These are phyloP conservation scores for Cinnamomum chago DNA, from an alignment of 164 flowering plant genomes.

Conservation along the genomic window DNA sequence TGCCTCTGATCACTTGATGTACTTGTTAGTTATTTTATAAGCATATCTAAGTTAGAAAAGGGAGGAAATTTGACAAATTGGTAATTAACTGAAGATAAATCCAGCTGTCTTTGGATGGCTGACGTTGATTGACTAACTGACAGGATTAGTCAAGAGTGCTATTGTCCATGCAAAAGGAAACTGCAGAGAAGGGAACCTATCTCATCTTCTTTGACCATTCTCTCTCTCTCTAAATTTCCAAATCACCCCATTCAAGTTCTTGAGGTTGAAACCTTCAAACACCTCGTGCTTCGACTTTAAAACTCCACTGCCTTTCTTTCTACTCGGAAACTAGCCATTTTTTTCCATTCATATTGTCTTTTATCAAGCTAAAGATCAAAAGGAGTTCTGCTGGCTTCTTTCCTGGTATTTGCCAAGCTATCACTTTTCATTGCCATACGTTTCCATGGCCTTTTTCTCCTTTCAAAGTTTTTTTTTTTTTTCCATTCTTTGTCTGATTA, in stretches of 20 bases:
- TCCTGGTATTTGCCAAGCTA: not conserved
- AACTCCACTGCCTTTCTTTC: not conserved
- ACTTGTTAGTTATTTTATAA: too few species aligned
- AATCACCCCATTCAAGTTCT: not conserved
- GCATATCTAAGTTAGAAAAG: too few species aligned
- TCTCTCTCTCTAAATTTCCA: not conserved
- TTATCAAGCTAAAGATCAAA: not conserved
- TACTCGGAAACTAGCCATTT: not conserved
- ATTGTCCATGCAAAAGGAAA: not conserved
- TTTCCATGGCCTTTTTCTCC: not conserved
- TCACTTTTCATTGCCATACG: not conserved
- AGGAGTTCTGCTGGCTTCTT: not conserved
- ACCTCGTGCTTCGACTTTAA: not conserved
- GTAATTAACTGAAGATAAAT: not conserved
- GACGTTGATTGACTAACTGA: not conserved
- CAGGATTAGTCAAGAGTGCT: not conserved
- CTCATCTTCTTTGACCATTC: not conserved
- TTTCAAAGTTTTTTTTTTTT: not conserved
- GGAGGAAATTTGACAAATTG: not conserved
- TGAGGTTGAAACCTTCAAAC: not conserved
- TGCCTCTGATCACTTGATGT: too few species aligned
- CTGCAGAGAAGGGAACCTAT: not conserved
- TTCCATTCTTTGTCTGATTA: not conserved
- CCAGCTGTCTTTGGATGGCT: not conserved
- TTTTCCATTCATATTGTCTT: not conserved